Percentiles rank a stretch among this genome's conserved stretches.
phyloP scores from a whole-genome alignment of 1,139 yeast species.

The Zygotorulaspora mrakii region DNA sequence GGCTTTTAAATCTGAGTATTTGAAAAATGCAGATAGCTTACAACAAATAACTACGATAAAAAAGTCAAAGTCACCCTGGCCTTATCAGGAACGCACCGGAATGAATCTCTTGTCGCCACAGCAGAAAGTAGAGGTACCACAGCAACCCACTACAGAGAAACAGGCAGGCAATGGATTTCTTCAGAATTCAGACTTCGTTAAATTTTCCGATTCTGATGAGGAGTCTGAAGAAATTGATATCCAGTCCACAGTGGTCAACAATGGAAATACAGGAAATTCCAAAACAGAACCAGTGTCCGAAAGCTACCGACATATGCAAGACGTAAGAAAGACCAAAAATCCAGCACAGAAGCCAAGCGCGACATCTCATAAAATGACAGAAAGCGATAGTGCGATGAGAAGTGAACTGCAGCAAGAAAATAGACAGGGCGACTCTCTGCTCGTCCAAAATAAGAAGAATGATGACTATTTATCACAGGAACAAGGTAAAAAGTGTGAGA shows the following conservation, averaged over 20 bases:
- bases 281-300: no score
- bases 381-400: no score
- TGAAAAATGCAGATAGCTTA: background rate
- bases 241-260: no score
- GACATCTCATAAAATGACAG: no score
- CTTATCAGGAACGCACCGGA: background rate
- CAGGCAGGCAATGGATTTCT: constrained; percentile 4
- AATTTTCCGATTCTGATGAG: constrained; percentile 3
- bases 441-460: background rate
- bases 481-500: no score
- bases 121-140: background rate
- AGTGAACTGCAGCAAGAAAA: no score
- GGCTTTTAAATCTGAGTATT: background rate
- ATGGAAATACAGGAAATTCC: no score
- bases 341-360: no score
- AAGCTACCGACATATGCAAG: no score
- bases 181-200: constrained; percentile 3
- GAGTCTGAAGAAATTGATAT: no score
- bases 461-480: no score
- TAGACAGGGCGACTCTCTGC: background rate
- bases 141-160: constrained; percentile 9
- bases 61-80: background rate
- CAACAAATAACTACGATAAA: background rate
- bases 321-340: no score
- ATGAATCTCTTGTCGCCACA: background rate